Percentiles rank a stretch among this genome's conserved stretches.
phyloP scores from a whole-genome alignment of 495 filamentous ascomycete genomes.

The Parachaetomium inaequale region DNA sequence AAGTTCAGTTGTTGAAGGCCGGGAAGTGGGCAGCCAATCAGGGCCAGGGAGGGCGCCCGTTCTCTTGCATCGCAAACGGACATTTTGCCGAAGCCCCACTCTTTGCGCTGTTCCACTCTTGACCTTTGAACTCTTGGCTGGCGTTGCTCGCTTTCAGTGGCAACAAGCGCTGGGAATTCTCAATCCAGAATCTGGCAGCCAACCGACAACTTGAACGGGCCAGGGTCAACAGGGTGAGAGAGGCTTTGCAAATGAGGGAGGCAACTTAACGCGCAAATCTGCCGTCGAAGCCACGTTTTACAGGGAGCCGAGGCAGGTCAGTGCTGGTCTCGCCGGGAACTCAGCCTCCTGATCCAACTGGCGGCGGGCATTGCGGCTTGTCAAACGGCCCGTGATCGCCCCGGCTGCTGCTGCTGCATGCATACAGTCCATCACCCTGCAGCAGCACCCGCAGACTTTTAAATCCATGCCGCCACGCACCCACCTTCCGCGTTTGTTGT shows the following conservation, averaged over 20 bases:
- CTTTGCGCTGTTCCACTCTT: neutral
- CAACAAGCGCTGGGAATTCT: conserved; percentile 1
- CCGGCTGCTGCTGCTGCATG: neutral
- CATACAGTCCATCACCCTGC: neutral
- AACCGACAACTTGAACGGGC: neutral
- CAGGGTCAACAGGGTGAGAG: neutral
- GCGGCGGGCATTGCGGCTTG: conserved; percentile 11
- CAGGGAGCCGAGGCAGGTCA: neutral
- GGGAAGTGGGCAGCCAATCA: conserved; percentile 6
- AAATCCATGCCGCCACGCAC: conserved; percentile 20
- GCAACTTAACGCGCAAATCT: conserved; percentile 3
- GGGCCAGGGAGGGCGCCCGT: neutral
- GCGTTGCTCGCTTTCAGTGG: neutral
- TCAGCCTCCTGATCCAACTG: neutral
- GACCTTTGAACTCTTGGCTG: neutral
- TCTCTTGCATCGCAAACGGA: neutral
- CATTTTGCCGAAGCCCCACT: neutral
- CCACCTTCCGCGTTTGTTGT: conserved; percentile 21
- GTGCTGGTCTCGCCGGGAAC: conserved; percentile 7
- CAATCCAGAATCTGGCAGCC: neutral
- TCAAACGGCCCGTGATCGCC: conserved; percentile 25
- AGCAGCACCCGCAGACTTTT: neutral
- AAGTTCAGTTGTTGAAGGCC: neutral
- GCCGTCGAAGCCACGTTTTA: neutral
- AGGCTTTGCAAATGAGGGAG: conserved; percentile 10